These are phyloP conservation scores for Acanthamoeba royreba DNA, from an alignment of 208 protist genomes.

Conservation along the genomic window DNA sequence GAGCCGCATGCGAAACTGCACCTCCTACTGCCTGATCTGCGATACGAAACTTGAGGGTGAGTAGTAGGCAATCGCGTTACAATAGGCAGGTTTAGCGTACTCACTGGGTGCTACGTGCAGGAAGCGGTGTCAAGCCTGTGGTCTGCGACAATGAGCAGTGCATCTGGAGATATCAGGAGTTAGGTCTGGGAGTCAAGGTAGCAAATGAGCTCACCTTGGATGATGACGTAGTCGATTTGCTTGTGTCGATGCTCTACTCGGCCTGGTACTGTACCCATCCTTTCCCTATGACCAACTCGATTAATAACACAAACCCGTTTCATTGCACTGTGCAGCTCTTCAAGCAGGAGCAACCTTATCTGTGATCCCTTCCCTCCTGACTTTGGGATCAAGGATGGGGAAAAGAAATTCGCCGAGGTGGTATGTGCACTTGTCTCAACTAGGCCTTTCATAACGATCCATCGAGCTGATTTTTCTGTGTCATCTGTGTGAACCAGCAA, in stretches of 20 bases:
- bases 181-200: background rate
- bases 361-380: background rate
- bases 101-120: background rate
- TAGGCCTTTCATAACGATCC: too few relatives aligned
- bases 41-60: background rate
- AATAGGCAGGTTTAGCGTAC: background rate
- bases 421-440: too few relatives aligned
- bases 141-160: background rate
- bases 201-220: background rate
- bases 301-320: background rate
- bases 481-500: conserved; percentile 33
- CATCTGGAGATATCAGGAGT: conserved; percentile 17
- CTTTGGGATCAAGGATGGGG: background rate
- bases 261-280: background rate
- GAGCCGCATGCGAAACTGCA: conserved; percentile 4
- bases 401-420: background rate
- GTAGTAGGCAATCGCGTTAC: too few relatives aligned
- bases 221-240: background rate
- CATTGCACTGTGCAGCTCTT: background rate
- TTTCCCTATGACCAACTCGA: background rate
- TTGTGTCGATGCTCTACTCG: background rate
- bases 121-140: conserved; percentile 23
- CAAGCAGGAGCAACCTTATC: background rate
- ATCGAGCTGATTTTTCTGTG: background rate
- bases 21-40: background rate